phyloP scores from a whole-genome alignment of 1,139 yeast species.

The Pichia sp. region DNA sequence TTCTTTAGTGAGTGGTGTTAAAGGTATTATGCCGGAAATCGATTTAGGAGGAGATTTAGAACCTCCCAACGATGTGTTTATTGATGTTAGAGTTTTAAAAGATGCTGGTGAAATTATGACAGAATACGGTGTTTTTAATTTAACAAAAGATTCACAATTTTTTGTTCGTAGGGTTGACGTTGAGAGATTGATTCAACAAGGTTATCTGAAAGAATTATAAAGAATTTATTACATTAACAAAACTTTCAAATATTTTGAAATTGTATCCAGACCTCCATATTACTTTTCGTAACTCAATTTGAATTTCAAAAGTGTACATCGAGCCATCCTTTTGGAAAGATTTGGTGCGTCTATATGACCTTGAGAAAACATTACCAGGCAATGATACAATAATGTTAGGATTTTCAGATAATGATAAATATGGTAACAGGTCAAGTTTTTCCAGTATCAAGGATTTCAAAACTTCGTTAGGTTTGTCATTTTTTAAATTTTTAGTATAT shows the following conservation, averaged over 20 bases:
- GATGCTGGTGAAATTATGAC: conserved; percentile 98
- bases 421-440: conserved; percentile 4
- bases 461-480: not conserved
- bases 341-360: conserved; percentile 20
- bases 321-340: conserved; percentile 4
- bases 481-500: not conserved
- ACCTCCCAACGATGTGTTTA: conserved; percentile 88
- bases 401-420: conserved; percentile 2
- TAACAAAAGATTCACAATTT: conserved; percentile 93
- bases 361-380: conserved; percentile 22
- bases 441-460: not conserved
- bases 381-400: conserved; percentile 1
- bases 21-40: conserved; percentile 75
- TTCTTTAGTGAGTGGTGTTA: conserved; percentile 67
- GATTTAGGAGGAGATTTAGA: conserved; percentile 82
- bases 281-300: not conserved
- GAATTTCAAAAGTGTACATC: conserved; percentile 5
- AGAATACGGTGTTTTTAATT: conserved; percentile 91
- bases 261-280: conserved; percentile 25
- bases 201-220: conserved; percentile 72
- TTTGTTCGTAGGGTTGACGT: conserved; percentile 93
- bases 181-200: conserved; percentile 89
- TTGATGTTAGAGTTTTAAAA: conserved; percentile 86
- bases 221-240: conserved; percentile 13
- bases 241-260: conserved; percentile 26